Conservation (phyloP, 2,329 filamentous ascomycete genomes). For the Grosmannia clavigera region DNA sequence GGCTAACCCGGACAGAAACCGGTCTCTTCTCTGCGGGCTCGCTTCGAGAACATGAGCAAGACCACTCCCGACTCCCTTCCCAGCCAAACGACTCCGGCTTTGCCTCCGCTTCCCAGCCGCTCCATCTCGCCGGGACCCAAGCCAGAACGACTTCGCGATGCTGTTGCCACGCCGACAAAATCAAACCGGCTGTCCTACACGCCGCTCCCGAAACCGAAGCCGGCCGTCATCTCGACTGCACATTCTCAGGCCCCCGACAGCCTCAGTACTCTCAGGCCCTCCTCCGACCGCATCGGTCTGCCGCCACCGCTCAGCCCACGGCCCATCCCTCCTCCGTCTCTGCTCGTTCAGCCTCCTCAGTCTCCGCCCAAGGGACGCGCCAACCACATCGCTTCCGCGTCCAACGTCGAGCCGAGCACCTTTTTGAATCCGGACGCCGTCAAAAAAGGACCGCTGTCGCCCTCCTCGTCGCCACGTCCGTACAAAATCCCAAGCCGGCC, state of each 20-base stretch:
- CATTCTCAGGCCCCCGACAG: neutral
- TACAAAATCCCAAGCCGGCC: slow-evolving; percentile 45
- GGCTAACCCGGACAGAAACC: slow-evolving; percentile 44
- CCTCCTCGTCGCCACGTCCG: slow-evolving; percentile 29
- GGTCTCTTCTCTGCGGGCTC: slow-evolving; percentile 67
- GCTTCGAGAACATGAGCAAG: slow-evolving; percentile 66
- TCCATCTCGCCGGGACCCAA: slow-evolving; percentile 26
- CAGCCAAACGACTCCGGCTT: neutral
- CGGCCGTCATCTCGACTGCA: slow-evolving; percentile 10
- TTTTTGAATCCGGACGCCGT: slow-evolving; percentile 36
- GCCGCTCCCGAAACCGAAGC: slow-evolving; percentile 26
- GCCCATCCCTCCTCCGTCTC: slow-evolving; percentile 43
- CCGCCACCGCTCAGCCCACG: slow-evolving; percentile 33
- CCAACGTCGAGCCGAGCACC: slow-evolving; percentile 26
- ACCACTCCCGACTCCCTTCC: slow-evolving; percentile 21
- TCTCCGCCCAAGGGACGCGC: slow-evolving; percentile 47
- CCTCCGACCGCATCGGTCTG: slow-evolving; percentile 32
- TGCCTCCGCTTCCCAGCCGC: slow-evolving; percentile 17
- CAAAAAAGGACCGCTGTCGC: slow-evolving; percentile 26
- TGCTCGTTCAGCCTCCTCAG: slow-evolving; percentile 57
- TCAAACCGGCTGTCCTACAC: slow-evolving; percentile 24
- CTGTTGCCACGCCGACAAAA: slow-evolving; percentile 13
- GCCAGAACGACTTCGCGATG: slow-evolving; percentile 28
- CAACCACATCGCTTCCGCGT: slow-evolving; percentile 19
- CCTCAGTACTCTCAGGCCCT: slow-evolving; percentile 13